A percentile compares a stretch with the other conserved stretches of the same genome.
Evolutionary conservation across 208 protist species (phyloP).

Genomic region (Trypanosoma theileri): DNA sequence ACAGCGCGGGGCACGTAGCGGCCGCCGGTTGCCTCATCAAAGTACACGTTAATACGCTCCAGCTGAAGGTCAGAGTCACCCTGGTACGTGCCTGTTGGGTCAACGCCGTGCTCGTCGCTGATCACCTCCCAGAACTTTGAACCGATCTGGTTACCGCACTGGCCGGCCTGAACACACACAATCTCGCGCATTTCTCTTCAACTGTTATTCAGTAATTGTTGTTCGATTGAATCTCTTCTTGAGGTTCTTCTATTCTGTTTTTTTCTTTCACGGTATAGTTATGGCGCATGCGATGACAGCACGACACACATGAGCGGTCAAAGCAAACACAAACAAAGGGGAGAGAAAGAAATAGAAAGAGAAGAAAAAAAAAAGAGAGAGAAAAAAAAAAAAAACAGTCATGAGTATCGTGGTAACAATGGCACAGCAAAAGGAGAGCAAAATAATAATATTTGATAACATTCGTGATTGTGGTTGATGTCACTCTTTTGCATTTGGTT

Average conservation of each 20-base stretch:
- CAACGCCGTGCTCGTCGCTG: slow-evolving; percentile 79
- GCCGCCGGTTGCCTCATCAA: slow-evolving; percentile 94
- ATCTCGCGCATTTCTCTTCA: slow-evolving; percentile 85
- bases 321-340: background rate
- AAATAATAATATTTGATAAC: too few species aligned
- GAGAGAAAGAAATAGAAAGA: background rate
- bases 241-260: background rate
- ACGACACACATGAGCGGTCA: too few species aligned
- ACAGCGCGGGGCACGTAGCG: slow-evolving; percentile 82
- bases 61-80: slow-evolving; percentile 95
- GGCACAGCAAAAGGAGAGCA: background rate
- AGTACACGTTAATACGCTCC: slow-evolving; percentile 99
- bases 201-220: slow-evolving; percentile 11
- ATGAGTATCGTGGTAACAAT: background rate
- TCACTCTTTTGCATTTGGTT: too few species aligned
- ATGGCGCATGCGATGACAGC: too few species aligned
- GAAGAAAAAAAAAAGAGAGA: background rate
- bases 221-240: background rate
- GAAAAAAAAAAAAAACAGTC: background rate
- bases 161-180: slow-evolving; percentile 71
- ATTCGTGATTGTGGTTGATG: too few species aligned
- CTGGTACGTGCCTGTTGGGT: slow-evolving; percentile 94
- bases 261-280: background rate
- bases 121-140: slow-evolving; percentile 88
- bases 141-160: slow-evolving; percentile 84